Percentiles rank a stretch among this genome's conserved stretches.
phyloP scores from a whole-genome alignment of 2,329 filamentous ascomycete genomes.

The Calonectria henricotiae region DNA sequence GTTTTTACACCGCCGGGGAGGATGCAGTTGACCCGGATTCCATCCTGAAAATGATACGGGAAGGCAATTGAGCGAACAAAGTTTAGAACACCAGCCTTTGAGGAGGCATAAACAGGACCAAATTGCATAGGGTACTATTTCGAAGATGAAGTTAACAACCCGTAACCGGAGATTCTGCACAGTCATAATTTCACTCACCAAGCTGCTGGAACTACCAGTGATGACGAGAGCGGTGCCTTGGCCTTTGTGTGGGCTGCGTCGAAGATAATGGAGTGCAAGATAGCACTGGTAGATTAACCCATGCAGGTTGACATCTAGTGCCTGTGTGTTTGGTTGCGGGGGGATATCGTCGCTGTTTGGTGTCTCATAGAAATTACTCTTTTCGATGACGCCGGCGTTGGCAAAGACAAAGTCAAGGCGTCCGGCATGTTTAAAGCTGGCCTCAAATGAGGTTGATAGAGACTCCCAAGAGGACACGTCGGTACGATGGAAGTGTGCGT shows the following conservation, averaged over 20 bases:
- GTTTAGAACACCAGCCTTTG: constrained; percentile 31
- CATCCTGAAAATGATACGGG: constrained; percentile 21
- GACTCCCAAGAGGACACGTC: constrained; percentile 34
- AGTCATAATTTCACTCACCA: neutral
- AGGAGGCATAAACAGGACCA: constrained; percentile 27
- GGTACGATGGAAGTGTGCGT: constrained; percentile 11
- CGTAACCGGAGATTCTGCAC: too few species aligned
- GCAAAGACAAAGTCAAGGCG: constrained; percentile 66
- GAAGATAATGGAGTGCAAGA: constrained; percentile 60
- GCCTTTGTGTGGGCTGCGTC: neutral
- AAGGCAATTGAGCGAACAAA: constrained; percentile 31
- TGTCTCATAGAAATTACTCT: constrained; percentile 58
- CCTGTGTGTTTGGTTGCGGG: constrained; percentile 13
- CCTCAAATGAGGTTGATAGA: constrained; percentile 56
- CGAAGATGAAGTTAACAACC: neutral
- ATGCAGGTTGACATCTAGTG: constrained; percentile 57
- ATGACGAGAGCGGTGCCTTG: constrained; percentile 18
- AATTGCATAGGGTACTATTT: constrained; percentile 31
- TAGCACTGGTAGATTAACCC: constrained; percentile 59
- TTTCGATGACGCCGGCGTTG: constrained; percentile 65
- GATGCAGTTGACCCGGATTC: constrained; percentile 32
- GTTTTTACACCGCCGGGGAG: constrained; percentile 31
- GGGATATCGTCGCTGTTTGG: constrained; percentile 32
- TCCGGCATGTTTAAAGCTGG: constrained; percentile 55
- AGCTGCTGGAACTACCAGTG: constrained; percentile 30